Conservation (phyloP, 257 asterid genomes). For the Lavandula angustifolia region DNA sequence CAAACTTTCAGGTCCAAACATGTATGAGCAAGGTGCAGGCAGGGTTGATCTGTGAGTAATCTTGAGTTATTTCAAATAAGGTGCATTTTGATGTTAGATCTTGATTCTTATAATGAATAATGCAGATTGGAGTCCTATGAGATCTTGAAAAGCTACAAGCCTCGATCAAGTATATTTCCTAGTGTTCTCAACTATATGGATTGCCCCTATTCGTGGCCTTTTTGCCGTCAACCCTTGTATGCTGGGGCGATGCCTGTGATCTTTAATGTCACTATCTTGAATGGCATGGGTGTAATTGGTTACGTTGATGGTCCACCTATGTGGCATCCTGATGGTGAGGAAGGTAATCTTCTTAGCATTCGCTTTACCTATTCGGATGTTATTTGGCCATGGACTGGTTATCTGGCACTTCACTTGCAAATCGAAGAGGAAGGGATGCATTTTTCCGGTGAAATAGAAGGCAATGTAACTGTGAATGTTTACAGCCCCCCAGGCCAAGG, state of each 20-base stretch:
- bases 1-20: constrained; percentile 92
- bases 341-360: constrained; percentile 86
- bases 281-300: constrained; percentile 94
- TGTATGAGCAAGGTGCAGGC: constrained; percentile 99
- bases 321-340: constrained; percentile 84
- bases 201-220: constrained; percentile 99
- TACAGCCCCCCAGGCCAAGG: constrained; percentile 82
- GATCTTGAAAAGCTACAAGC: constrained; percentile 81
- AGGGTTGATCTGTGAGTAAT: constrained; percentile 95
- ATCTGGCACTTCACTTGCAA: constrained; percentile 92
- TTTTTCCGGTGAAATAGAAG: constrained; percentile 90
- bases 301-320: constrained; percentile 79
- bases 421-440: constrained; percentile 88
- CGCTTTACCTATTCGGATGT: constrained; percentile 86
- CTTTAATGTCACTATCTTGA: constrained; percentile 87
- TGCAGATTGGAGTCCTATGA: constrained; percentile 85
- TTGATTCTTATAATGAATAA: constrained; percentile 36
- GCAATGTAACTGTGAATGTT: constrained; percentile 75
- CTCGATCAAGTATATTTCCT: constrained; percentile 99
- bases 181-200: constrained; percentile 79
- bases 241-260: constrained; percentile 99
- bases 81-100: constrained; percentile 23
- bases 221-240: constrained; percentile 95
- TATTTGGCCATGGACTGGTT: constrained; percentile 99
- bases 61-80: constrained; percentile 29